Base-by-base conservation (phyloP, 2,329 filamentous ascomycete species). In the Myrmaecium sp. region DNA sequence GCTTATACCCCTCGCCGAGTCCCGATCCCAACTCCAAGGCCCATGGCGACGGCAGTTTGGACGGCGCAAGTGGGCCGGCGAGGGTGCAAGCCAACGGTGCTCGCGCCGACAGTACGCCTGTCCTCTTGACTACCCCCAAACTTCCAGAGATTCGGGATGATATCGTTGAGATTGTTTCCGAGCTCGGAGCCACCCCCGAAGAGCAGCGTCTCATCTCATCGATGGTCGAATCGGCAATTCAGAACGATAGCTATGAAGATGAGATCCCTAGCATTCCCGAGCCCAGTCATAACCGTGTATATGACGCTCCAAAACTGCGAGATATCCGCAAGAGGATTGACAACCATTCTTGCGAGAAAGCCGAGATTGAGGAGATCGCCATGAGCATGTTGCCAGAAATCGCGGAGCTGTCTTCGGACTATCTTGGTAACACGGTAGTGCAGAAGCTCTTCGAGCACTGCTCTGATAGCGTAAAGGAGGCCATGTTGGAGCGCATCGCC, bases 361-460 rank as follows among this genome's bases (percentile, higher is more conserved):
- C 74, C 11, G 89, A 98, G 51, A 91, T 95, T 39, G 89, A 98
- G 52, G 76, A 74, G 36, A 91, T 89, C 35, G 89, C 89, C 21
- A 64, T 80, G 33, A 80, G 81, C 35, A 98, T 98, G 89, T 68
- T 98, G 10, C 82, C 86, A 6, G 89, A 98, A 51, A 89, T 98
- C 47, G 82, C 84, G 4, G 89, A 98, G 53, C 63, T 98, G 14
- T 69, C 89, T 3, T 93, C 86, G 0, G 89, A 98, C 53, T 98
- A 98, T 43, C 68, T 98, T 17, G 89, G 89, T 40, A 98, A 98
- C 57, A 98, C 89, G 0, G 89, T 98, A n/a, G 86, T 98, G 11
- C 89, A 98, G 57, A 98, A 98, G 56, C 62, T 98, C 23, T 98
- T 98, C 46, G 86, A 98, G 52, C 82, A 81, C 55, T 95, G 89